phyloP scores from a whole-genome alignment of 2,329 filamentous ascomycete species.

The Ceratocystis ficicola region DNA sequence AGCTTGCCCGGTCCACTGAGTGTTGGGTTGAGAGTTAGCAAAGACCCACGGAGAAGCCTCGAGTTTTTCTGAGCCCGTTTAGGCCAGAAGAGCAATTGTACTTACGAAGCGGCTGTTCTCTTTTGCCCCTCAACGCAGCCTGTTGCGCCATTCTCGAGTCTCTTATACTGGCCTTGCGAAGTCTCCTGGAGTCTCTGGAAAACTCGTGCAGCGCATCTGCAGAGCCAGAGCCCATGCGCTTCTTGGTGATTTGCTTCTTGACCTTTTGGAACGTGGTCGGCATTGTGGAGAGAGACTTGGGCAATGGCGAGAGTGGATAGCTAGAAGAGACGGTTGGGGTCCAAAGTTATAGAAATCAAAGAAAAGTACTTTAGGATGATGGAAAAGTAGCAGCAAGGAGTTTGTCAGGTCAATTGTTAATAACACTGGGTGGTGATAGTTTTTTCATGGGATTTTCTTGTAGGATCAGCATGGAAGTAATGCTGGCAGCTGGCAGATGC shows the following conservation, averaged over 20 bases:
- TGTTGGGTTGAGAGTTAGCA: background rate
- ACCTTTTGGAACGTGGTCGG: constrained; percentile 68
- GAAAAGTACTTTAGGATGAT: background rate
- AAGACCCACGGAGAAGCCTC: no score
- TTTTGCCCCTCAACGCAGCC: constrained; percentile 55
- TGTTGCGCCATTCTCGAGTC: constrained; percentile 72
- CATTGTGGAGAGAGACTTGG: constrained; percentile 42
- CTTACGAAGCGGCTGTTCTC: constrained; percentile 61
- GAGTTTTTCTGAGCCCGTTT: no score
- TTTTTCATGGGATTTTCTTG: constrained; percentile 6
- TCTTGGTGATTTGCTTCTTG: constrained; percentile 80
- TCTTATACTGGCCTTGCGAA: constrained; percentile 66
- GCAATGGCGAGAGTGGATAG: no score
- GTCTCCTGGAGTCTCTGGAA: constrained; percentile 70
- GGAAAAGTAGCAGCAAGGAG: background rate
- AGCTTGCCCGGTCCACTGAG: constrained; percentile 35
- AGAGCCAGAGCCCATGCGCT: constrained; percentile 51
- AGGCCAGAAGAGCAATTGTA: constrained; percentile 17
- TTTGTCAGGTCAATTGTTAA: background rate
- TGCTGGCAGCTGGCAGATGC: background rate
- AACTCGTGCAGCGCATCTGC: constrained; percentile 72
- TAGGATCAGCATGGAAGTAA: background rate
- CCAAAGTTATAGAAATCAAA: background rate
- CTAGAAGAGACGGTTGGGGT: no score
- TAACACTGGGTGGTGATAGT: background rate